phyloP scores from a whole-genome alignment of 192 early-diverging fungal species.

The Coemansia javaensis region DNA sequence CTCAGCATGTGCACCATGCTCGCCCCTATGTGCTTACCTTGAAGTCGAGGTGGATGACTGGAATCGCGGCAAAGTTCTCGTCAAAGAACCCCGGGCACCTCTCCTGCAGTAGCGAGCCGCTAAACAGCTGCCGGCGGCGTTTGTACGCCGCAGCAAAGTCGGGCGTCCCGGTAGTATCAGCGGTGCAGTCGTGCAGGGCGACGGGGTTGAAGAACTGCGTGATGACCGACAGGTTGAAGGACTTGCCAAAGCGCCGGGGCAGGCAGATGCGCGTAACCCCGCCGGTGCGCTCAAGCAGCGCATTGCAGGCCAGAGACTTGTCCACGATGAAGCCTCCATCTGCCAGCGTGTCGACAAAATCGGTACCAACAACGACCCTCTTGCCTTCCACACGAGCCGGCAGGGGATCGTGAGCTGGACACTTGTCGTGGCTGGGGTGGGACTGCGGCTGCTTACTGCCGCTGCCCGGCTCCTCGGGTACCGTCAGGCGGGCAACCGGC shows the following conservation, averaged over 20 bases:
- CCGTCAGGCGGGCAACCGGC: too few relatives aligned
- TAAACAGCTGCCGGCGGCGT: conserved; percentile 1
- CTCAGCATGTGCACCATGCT: too few relatives aligned
- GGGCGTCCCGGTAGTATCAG: background rate
- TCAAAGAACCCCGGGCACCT: conserved; percentile 1
- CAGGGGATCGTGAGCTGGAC: too few relatives aligned
- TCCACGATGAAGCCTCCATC: too few relatives aligned
- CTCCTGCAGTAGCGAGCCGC: background rate
- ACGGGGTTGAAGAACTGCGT: conserved; percentile 18
- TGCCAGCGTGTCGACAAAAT: too few relatives aligned
- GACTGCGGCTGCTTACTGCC: too few relatives aligned
- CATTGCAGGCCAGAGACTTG: background rate
- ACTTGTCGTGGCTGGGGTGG: too few relatives aligned
- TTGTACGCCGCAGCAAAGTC: background rate
- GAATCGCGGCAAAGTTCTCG: conserved; percentile 1
- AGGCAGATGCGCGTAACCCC: conserved; percentile 2
- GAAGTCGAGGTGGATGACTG: conserved; percentile 12
- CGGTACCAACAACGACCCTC: too few relatives aligned
- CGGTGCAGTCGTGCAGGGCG: background rate
- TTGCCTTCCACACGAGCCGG: too few relatives aligned
- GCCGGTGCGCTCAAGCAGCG: background rate
- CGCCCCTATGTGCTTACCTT: conserved; percentile 1
- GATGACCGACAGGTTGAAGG: conserved; percentile 19
- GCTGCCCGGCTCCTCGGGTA: too few relatives aligned
- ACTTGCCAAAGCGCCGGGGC: conserved; percentile 13